These are phyloP conservation scores for Nelumbo lutea DNA, from an alignment of 164 flowering plant genomes.

Conservation along the genomic window DNA sequence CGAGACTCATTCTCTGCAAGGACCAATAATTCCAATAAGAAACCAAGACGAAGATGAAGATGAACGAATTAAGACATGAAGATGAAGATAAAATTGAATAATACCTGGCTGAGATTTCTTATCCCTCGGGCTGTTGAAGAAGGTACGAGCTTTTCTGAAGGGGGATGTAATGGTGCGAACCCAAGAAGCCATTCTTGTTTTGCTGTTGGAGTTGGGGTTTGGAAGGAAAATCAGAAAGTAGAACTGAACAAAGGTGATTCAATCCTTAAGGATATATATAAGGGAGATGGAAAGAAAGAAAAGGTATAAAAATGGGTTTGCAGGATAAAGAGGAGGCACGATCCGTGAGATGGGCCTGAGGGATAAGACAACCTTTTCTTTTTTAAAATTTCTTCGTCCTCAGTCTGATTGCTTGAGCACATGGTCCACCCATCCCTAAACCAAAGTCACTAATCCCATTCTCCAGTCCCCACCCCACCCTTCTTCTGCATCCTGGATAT, in stretches of 20 bases:
- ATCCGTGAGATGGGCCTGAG: conserved; percentile 24
- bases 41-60: neutral
- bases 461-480: no score
- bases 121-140: conserved; percentile 22
- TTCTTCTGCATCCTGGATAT: no score
- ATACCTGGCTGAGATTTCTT: conserved; percentile 28
- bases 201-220: neutral
- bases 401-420: neutral
- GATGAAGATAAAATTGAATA: neutral
- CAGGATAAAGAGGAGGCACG: conserved; percentile 19
- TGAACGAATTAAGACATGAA: neutral
- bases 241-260: neutral
- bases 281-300: neutral
- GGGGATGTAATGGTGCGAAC: conserved; percentile 64
- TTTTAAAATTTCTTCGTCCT: neutral
- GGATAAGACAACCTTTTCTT: neutral
- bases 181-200: conserved; percentile 39
- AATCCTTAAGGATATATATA: neutral
- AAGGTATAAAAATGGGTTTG: conserved; percentile 1
- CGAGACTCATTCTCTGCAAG: conserved; percentile 37
- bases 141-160: conserved; percentile 64
- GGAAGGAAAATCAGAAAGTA: no score
- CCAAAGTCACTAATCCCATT: no score
- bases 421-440: neutral
- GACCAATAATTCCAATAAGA: neutral